Percentiles rank a stretch among this genome's conserved stretches.
Evolutionary conservation across 768 basidiomycete genomes (phyloP).

Genomic region (Crepidotus variabilis): DNA sequence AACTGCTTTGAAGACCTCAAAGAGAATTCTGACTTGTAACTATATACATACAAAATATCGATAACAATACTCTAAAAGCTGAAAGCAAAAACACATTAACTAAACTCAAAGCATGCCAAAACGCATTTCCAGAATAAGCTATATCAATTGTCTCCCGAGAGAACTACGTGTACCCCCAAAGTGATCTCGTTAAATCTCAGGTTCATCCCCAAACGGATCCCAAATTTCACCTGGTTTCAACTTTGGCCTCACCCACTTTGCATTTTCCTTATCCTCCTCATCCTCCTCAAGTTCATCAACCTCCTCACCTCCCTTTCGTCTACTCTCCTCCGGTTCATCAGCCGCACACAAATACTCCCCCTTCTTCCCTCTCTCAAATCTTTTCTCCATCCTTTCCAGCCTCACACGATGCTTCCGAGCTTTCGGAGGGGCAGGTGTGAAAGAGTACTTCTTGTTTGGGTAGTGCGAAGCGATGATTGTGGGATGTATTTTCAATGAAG

Average conservation of each 20-base stretch:
- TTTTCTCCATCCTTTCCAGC: slow-evolving; percentile 11
- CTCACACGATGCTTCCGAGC: slow-evolving; percentile 33
- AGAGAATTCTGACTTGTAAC: too few relatives aligned
- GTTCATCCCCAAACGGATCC: slow-evolving; percentile 27
- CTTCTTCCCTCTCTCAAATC: slow-evolving; percentile 7
- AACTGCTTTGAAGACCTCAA: too few relatives aligned
- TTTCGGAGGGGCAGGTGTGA: slow-evolving; percentile 39
- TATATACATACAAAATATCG: too few relatives aligned
- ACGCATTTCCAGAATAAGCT: too few relatives aligned
- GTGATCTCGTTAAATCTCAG: slow-evolving; percentile 14
- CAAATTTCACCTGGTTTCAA: slow-evolving; percentile 17
- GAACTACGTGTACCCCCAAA: too few relatives aligned
- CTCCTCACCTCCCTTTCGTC: neutral
- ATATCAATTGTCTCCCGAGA: too few relatives aligned
- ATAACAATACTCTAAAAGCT: too few relatives aligned
- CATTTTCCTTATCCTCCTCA: slow-evolving; percentile 7
- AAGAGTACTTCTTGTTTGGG: slow-evolving; percentile 26
- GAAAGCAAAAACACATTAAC: too few relatives aligned
- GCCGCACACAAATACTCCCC: slow-evolving; percentile 22
- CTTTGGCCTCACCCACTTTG: slow-evolving; percentile 5
- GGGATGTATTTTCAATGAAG: slow-evolving; percentile 2
- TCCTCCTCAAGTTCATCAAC: slow-evolving; percentile 9
- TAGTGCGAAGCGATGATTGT: slow-evolving; percentile 14
- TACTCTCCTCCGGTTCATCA: slow-evolving; percentile 23
- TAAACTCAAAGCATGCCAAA: too few relatives aligned